Conservation (phyloP, 257 asterid genomes). For the Solanum verrucosum region DNA sequence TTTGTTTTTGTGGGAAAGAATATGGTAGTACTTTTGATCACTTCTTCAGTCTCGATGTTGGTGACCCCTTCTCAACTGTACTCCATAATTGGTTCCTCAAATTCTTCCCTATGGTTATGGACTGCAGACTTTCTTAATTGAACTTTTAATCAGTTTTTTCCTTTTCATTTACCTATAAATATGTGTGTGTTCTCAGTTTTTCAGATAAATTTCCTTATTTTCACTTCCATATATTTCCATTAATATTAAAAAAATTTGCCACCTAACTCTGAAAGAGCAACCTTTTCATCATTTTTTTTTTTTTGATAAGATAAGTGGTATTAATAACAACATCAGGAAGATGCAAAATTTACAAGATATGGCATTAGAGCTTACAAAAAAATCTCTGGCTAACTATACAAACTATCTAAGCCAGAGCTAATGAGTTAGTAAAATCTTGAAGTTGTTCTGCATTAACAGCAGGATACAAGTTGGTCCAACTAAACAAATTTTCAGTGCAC, state of each 20-base stretch:
- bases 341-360: no score
- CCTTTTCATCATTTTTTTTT: background rate
- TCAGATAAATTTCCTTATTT: background rate
- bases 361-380: no score
- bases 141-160: background rate
- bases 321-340: no score
- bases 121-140: background rate
- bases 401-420: no score
- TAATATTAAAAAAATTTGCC: background rate
- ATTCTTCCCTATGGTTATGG: background rate
- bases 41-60: background rate
- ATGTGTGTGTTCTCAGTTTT: background rate
- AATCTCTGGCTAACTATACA: no score
- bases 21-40: background rate
- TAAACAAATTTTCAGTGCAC: no score
- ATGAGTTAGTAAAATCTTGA: no score
- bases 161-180: background rate
- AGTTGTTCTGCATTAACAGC: no score
- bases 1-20: background rate
- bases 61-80: background rate
- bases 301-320: no score
- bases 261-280: background rate
- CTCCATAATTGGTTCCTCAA: background rate
- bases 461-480: no score
- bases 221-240: background rate